Conservation (phyloP, 176 grass and related monocot species). For the Eremochloa ophiuroides region DNA sequence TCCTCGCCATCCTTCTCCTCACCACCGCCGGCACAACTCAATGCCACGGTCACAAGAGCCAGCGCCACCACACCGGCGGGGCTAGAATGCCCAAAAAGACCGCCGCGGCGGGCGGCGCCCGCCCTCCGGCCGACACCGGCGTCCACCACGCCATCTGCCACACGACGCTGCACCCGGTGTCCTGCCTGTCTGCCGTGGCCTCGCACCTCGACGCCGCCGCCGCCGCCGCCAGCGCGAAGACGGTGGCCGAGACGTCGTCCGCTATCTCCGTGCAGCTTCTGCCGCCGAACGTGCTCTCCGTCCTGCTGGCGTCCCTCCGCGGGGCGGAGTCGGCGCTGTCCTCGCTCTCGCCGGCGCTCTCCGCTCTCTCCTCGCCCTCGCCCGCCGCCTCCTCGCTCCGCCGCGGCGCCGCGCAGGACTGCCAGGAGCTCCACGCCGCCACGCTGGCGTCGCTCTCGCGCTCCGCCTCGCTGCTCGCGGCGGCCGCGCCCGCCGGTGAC, state of each 20-base stretch:
- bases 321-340: slow-evolving; percentile 36
- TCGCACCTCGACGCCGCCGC: background rate
- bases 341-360: slow-evolving; percentile 42
- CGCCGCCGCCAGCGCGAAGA: background rate
- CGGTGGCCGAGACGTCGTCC: background rate
- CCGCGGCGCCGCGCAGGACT: slow-evolving; percentile 58
- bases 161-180: slow-evolving; percentile 45
- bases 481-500: no score
- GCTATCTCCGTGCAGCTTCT: slow-evolving; percentile 32
- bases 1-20: slow-evolving; percentile 3
- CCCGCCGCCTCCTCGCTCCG: slow-evolving; percentile 4
- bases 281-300: slow-evolving; percentile 34
- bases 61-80: background rate
- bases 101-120: background rate
- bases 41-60: slow-evolving; percentile 26
- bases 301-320: slow-evolving; percentile 39
- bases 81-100: background rate
- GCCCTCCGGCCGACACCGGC: background rate
- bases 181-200: slow-evolving; percentile 46
- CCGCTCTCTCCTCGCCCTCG: slow-evolving; percentile 12
- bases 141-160: slow-evolving; percentile 33
- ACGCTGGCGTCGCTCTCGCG: slow-evolving; percentile 39
- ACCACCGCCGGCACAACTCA: background rate
- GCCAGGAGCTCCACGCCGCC: slow-evolving; percentile 51
- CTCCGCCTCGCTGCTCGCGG: slow-evolving; percentile 22